Evolutionary conservation across 192 early-diverging fungal species (phyloP), one percentile per base, ranked within the genome.

Genomic region (Mortierella alpina): DNA sequence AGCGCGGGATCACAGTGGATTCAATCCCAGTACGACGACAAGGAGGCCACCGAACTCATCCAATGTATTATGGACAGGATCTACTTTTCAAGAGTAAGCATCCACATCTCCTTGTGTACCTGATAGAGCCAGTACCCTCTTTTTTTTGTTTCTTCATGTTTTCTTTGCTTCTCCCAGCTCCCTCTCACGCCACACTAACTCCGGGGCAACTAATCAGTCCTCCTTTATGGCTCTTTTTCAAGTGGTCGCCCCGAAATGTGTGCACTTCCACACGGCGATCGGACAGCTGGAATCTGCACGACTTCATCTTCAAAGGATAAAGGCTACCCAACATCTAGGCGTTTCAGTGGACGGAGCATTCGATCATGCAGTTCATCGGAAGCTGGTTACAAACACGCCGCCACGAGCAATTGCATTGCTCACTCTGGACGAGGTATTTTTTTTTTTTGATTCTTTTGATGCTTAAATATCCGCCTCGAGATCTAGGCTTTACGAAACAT

Each of bases 331-430:
- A 46, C 42, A 22, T 14, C 49, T 73, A 11, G 89, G 85, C 18
- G 13, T 63, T 12, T 57, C 70, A n/a, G 75, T 85, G 9, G 68
- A 71, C 2, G 69, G 70, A 4, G 85, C 83, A 12, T 92, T 92
- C 80, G 90, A 92, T 59, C 85, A 87, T 17, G 76, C 83, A 6
- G 82, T 92, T 31, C 91, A 89, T 65, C 85, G 91, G 15, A 91
- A 91, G 62, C 75, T 89, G 1, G 85, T 86, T 22, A 82, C 90
- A 18, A 88, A 91, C 67, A 87, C 89, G 39, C 90, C 91, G 8
- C 90, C 91, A 62, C 82, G 88, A 40, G 88, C 89, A 50, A 88
- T 90, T 18, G 75, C 70, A 6, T 75, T 88, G 0, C 71, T 87
- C 50, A 74, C 88, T 9, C 47, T 77, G n/a, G 65, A 79, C 42